Evolutionary conservation across 306 rosid genomes (phyloP).

Genomic region (Vigna angularis): DNA sequence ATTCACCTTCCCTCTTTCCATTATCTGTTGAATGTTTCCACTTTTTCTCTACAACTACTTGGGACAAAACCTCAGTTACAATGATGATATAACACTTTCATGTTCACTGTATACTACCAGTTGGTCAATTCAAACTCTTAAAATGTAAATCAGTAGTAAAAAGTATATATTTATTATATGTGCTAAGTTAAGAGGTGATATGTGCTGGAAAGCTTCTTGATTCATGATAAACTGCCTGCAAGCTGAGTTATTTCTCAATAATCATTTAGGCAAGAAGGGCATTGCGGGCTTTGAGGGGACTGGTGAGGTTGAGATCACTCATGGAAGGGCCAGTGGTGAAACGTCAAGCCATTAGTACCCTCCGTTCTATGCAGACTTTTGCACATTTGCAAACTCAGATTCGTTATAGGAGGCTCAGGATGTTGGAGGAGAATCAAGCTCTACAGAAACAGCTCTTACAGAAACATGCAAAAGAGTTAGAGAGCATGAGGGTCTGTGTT

Average conservation of each 20-base stretch:
- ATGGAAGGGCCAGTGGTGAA: constrained; percentile 90
- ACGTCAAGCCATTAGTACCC: constrained; percentile 89
- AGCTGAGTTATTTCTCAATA: constrained; percentile 35
- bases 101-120: constrained; percentile 17
- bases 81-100: constrained; percentile 17
- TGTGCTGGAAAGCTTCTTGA: constrained; percentile 14
- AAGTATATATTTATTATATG: not conserved
- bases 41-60: too few species aligned
- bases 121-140: constrained; percentile 7
- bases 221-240: constrained; percentile 30
- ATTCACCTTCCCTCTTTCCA: not conserved
- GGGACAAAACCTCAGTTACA: not conserved
- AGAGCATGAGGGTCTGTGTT: constrained; percentile 74
- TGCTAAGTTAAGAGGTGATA: constrained; percentile 1
- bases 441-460: constrained; percentile 90
- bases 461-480: constrained; percentile 89
- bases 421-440: constrained; percentile 96
- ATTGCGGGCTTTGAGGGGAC: constrained; percentile 83
- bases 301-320: constrained; percentile 79
- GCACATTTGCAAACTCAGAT: constrained; percentile 93
- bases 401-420: constrained; percentile 86
- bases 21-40: too few species aligned
- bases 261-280: constrained; percentile 89
- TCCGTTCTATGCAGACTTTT: constrained; percentile 89
- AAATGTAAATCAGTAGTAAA: not conserved